phyloP scores from a whole-genome alignment of 129 eudicot species.

The Solidago caesia region DNA sequence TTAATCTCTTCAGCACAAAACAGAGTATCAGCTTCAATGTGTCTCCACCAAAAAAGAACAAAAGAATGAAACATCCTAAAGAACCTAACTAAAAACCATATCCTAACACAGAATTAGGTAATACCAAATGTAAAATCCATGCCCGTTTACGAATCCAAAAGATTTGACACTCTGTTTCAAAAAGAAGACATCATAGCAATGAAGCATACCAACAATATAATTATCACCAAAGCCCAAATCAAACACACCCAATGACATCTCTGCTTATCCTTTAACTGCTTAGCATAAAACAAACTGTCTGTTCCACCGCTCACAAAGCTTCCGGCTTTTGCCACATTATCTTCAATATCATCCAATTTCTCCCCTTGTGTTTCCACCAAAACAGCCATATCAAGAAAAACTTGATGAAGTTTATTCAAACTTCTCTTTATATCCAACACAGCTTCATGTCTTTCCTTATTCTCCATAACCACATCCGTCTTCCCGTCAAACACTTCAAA shows the following conservation, averaged over 20 bases:
- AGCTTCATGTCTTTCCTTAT: constrained; percentile 68
- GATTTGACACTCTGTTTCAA: constrained; percentile 15
- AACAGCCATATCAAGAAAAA: constrained; percentile 96
- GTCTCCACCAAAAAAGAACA: too few relatives aligned
- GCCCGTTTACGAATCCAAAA: neutral
- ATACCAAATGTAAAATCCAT: too few relatives aligned
- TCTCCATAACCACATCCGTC: constrained; percentile 49
- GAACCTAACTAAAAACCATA: too few relatives aligned
- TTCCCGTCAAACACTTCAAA: constrained; percentile 48
- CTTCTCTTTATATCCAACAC: constrained; percentile 63
- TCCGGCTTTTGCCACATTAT: constrained; percentile 67
- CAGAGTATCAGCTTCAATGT: too few relatives aligned
- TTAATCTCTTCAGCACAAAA: too few relatives aligned
- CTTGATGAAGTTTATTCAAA: constrained; percentile 81
- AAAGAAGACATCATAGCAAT: constrained; percentile 49
- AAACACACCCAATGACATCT: constrained; percentile 50
- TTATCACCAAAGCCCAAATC: constrained; percentile 48
- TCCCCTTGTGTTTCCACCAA: constrained; percentile 85
- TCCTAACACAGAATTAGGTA: too few relatives aligned
- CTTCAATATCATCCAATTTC: constrained; percentile 70
- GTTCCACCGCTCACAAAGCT: constrained; percentile 80
- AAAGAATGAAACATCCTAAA: too few relatives aligned
- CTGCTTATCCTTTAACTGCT: constrained; percentile 70
- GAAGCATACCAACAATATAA: constrained; percentile 59
- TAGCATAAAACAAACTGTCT: constrained; percentile 67